These are phyloP conservation scores for Stephania japonica DNA, from an alignment of 164 flowering plant species.

Conservation along the genomic window DNA sequence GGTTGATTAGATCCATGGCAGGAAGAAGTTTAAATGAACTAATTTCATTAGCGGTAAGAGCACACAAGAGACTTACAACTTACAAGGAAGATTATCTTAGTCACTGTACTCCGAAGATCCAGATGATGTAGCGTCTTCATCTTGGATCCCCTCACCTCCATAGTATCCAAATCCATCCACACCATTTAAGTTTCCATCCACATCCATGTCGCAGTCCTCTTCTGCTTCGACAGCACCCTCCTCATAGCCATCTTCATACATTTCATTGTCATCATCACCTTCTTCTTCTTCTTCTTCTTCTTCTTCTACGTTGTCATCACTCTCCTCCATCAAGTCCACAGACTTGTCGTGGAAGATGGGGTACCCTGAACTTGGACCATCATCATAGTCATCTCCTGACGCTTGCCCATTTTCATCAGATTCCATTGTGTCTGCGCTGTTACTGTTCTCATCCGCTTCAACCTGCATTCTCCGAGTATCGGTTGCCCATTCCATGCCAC, in stretches of 20 bases:
- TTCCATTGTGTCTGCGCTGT: slow-evolving; percentile 43
- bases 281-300: no score
- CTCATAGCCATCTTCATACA: slow-evolving; percentile 21
- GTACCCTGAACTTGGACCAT: slow-evolving; percentile 22
- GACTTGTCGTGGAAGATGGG: slow-evolving; percentile 23
- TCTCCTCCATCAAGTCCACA: slow-evolving; percentile 26
- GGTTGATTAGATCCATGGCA: neutral
- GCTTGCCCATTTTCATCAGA: slow-evolving; percentile 49
- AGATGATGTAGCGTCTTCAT: slow-evolving; percentile 27
- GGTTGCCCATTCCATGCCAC: slow-evolving; percentile 25
- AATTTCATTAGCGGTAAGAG: no score
- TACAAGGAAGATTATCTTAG: slow-evolving; percentile 11
- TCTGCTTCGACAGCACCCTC: slow-evolving; percentile 29
- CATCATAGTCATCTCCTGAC: slow-evolving; percentile 45
- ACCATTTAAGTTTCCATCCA: slow-evolving; percentile 7
- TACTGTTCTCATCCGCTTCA: slow-evolving; percentile 29
- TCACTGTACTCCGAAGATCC: slow-evolving; percentile 62
- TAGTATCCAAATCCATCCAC: slow-evolving; percentile 10
- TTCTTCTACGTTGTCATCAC: slow-evolving; percentile 31
- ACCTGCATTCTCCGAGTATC: slow-evolving; percentile 23
- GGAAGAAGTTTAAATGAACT: neutral
- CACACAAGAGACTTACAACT: neutral
- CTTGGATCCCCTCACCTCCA: slow-evolving; percentile 16
- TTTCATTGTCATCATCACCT: slow-evolving; percentile 34
- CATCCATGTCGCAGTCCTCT: slow-evolving; percentile 23